Conservation (phyloP, 768 basidiomycete genomes). For the Lactarius deliciosus region DNA sequence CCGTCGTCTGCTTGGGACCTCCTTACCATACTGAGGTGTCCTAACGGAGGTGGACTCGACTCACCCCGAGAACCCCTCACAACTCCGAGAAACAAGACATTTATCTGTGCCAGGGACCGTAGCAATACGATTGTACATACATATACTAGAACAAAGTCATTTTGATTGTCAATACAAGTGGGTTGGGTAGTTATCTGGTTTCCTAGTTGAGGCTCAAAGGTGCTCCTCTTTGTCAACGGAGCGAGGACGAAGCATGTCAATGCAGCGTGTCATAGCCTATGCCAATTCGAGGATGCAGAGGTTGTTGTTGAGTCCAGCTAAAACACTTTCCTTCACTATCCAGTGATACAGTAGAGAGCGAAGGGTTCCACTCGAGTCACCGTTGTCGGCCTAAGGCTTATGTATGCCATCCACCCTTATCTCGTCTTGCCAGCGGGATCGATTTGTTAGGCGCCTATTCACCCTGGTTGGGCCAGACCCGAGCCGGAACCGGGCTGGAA, state of each 20-base stretch:
- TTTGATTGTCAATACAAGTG: conserved; percentile 1
- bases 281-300: background rate
- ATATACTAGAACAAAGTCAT: background rate
- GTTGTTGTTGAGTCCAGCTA: background rate
- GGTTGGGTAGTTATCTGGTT: background rate
- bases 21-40: conserved; percentile 15
- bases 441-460: background rate
- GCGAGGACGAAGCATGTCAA: background rate
- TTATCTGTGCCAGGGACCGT: conserved; percentile 10
- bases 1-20: conserved; percentile 12
- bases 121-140: background rate
- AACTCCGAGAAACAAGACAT: conserved; percentile 26
- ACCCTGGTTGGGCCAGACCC: background rate
- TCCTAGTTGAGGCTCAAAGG: background rate
- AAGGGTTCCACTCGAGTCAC: background rate
- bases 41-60: conserved; percentile 22
- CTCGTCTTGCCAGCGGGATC: background rate
- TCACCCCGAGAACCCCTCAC: conserved; percentile 20
- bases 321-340: too few relatives aligned
- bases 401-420: background rate
- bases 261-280: background rate
- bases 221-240: conserved; percentile 1
- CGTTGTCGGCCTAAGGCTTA: too few relatives aligned
- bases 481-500: background rate
- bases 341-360: background rate